These are phyloP conservation scores for Nakazawaea sp. DNA, from an alignment of 805 yeast species.

Conservation along the genomic window DNA sequence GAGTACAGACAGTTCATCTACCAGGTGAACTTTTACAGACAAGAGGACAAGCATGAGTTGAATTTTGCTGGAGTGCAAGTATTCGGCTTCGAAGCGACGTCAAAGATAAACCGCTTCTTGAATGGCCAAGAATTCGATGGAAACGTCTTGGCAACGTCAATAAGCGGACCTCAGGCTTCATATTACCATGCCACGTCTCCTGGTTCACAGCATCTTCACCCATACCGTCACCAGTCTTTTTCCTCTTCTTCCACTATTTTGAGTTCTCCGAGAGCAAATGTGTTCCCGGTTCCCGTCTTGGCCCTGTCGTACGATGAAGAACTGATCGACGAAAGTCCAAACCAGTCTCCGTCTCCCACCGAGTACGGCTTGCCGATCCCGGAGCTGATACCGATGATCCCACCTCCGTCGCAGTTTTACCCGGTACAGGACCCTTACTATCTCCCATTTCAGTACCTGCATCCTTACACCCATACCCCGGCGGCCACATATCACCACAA, in stretches of 20 bases:
- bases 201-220: neutral
- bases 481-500: no score
- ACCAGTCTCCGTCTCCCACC: neutral
- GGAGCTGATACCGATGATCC: neutral
- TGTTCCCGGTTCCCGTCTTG: neutral
- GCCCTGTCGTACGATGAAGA: neutral
- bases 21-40: constrained; percentile 2
- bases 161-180: neutral
- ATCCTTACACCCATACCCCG: no score
- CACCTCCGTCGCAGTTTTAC: neutral
- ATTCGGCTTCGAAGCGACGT: constrained; percentile 9
- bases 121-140: constrained; percentile 11
- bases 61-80: constrained; percentile 6
- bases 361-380: neutral
- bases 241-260: constrained; percentile 1
- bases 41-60: neutral
- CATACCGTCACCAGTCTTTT: constrained; percentile 1
- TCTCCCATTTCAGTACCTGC: no score
- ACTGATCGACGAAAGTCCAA: neutral
- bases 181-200: neutral
- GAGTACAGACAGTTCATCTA: constrained; percentile 7
- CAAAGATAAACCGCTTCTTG: constrained; percentile 4
- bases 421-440: neutral
- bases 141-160: constrained; percentile 1
- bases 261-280: neutral